Percentiles rank a stretch among this genome's conserved stretches.
Conservation (phyloP, 768 basidiomycete species). For the Boletus speciosus region DNA sequence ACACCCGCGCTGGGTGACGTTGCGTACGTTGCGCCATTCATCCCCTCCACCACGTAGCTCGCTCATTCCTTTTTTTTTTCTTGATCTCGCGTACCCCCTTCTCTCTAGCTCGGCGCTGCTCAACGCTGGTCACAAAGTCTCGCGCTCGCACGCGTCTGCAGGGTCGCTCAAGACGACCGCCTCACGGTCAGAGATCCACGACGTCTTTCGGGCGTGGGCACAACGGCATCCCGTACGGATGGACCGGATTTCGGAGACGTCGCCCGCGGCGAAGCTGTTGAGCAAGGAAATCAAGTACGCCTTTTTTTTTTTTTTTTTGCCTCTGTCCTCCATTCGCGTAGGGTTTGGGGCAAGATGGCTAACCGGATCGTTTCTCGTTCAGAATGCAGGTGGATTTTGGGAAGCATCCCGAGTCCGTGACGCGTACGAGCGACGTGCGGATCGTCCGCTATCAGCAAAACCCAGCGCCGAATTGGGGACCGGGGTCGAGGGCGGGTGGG, state of each 20-base stretch:
- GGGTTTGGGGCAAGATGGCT: too few relatives aligned
- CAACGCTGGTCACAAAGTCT: slow-evolving; percentile 78
- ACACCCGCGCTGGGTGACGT: slow-evolving; percentile 74
- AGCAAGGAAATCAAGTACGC: slow-evolving; percentile 63
- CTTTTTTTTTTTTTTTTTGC: too few relatives aligned
- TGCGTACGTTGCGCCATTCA: slow-evolving; percentile 49
- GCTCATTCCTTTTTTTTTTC: not conserved
- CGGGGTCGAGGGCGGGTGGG: slow-evolving; percentile 59
- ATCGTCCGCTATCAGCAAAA: slow-evolving; percentile 89
- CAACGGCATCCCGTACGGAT: slow-evolving; percentile 78
- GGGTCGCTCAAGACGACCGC: slow-evolving; percentile 94
- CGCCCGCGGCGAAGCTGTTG: slow-evolving; percentile 70
- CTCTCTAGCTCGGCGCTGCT: slow-evolving; percentile 76
- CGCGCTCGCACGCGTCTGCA: slow-evolving; percentile 84
- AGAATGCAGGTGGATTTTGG: slow-evolving; percentile 64
- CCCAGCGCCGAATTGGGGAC: slow-evolving; percentile 92
- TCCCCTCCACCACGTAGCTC: too few relatives aligned
- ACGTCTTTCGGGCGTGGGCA: slow-evolving; percentile 83
- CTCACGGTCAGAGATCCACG: slow-evolving; percentile 64
- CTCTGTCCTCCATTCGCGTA: too few relatives aligned
- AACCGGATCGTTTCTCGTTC: too few relatives aligned
- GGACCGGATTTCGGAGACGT: slow-evolving; percentile 73
- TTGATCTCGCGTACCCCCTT: too few relatives aligned
- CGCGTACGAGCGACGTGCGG: slow-evolving; percentile 62
- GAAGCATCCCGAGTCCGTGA: slow-evolving; percentile 63